Evolutionary conservation across 805 yeast genomes (phyloP), one percentile per base, ranked within the genome.

Genomic region (Candida ipomoeae): DNA sequence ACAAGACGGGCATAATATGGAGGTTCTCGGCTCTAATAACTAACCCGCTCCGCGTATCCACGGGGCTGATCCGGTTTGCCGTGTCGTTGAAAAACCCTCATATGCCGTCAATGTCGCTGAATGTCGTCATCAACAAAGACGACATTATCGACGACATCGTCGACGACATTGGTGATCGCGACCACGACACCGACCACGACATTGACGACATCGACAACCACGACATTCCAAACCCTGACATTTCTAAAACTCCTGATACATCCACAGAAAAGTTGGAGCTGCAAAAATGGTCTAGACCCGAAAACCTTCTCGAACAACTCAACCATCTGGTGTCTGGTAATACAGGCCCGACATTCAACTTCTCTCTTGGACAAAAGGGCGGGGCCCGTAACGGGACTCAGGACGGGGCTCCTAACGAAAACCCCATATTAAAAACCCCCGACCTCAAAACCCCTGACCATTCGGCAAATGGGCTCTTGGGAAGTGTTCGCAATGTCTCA

Each of bases 11-110:
- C 14, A 29, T 54, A 10, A 40, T 55, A 5, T 73, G 74, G 73
- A 58, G 51, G 47, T 69, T 72, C 48, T 60, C 60, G 18, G 31
- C 62, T 8, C 64, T 68, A 3, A 44, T 48, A 8, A 41, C 53
- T 11, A 48, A 48, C 34, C 54, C 52, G 7, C 48, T 50, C 8
- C 44, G 40, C 7, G 48, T 46, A 14, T 15, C 46, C 3, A 40
- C 47, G 10, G 56, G 56, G 8, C 43, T 34, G 23, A 15, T 49
- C 11, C 43, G 49, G 5, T 32, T 54, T 33, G 15, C 26, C 18
- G 56, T 34, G 20, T 46, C 48, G 13, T 17, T 44, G 34, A 33
- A 34, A 15, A 48, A 53, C 18, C 50, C 54, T 5, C 46, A 38
- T 15, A 20, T 21, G 20, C 41, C 43, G 13, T 14, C 39, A 20